Evolutionary conservation across 768 basidiomycete species (phyloP), one percentile per base, ranked within the genome.

Genomic region (Asterophora lycoperdoides): DNA sequence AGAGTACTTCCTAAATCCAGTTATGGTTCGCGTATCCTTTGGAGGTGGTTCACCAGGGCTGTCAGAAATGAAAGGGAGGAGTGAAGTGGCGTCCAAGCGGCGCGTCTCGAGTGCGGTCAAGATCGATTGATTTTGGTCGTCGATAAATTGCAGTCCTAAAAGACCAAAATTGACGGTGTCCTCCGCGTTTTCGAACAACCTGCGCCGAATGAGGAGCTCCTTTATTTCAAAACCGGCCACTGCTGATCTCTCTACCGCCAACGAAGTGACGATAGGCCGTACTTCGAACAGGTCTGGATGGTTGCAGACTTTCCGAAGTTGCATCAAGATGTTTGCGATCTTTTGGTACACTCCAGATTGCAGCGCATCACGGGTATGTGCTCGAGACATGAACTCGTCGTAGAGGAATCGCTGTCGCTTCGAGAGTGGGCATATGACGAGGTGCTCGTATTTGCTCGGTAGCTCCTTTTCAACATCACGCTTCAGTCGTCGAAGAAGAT

Each of bases 391-490:
- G 71, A 95, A 95, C 62, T 95, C 93, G 71, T 96, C 93, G 62
- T 96, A 96, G 15, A 96, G 74, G 63, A 90, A 92, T n/a, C 93
- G 84, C 58, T 96, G 93, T 9, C 93, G 78, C 62, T 93, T 95
- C 30, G 92, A 93, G 13, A 96, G 72, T 10, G 84, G 83, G 57
- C 93, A 94, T 33, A 94, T 75, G 15, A 93, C 81, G 41, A 94
- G 79, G 63, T 96, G 93, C 53, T 95, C 93, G 60, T 79, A 90
- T 61, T 96, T 96, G 69, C 86, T 91, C 0, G 96, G 96, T 4
- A 99, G 73, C 56, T 93, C 88, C 65, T 89, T 92, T 69, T 97
- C 93, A 13, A 99, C 96, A 60, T 98, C 94, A n/a, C 88, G 83
- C 65, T 99, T 98, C 50, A 98, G 76, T n/a, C 96, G 83, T 10